Conservation (phyloP, 1,284 basidiomycete species). For the Irpex sp. region DNA sequence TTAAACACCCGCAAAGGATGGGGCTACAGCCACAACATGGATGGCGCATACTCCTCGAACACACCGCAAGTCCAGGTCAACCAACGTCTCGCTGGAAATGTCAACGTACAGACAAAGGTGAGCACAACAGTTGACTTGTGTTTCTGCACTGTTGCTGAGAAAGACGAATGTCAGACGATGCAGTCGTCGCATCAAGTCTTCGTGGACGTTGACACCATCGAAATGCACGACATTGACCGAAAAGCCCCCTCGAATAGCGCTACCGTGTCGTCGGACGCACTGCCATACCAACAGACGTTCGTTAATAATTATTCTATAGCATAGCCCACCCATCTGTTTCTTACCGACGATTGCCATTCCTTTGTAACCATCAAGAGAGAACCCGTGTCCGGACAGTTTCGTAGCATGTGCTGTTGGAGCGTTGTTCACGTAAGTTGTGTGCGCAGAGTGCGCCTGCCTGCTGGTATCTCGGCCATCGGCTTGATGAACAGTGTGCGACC, state of each 20-base stretch:
- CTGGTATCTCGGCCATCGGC: background rate
- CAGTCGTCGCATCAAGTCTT: background rate
- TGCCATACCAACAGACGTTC: background rate
- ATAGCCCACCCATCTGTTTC: background rate
- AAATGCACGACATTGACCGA: conserved; percentile 1
- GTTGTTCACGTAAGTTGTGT: background rate
- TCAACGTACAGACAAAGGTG: background rate
- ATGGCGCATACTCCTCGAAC: background rate
- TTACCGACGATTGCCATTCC: background rate
- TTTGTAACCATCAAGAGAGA: background rate
- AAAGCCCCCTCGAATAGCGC: background rate
- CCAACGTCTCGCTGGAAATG: background rate
- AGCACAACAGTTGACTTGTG: background rate
- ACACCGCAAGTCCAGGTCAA: background rate
- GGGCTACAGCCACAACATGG: conserved; percentile 7
- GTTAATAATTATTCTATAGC: background rate
- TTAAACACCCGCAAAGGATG: conserved; percentile 36
- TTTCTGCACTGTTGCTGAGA: background rate
- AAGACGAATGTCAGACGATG: background rate
- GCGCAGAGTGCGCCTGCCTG: background rate
- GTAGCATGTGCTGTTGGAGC: background rate
- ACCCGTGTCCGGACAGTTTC: background rate
- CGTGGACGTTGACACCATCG: background rate
- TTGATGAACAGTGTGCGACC: background rate
- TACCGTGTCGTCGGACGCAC: background rate